Percentiles rank a stretch among this genome's conserved stretches.
phyloP scores from a whole-genome alignment of 208 protist species.

The Balamuthia mandrillaris region DNA sequence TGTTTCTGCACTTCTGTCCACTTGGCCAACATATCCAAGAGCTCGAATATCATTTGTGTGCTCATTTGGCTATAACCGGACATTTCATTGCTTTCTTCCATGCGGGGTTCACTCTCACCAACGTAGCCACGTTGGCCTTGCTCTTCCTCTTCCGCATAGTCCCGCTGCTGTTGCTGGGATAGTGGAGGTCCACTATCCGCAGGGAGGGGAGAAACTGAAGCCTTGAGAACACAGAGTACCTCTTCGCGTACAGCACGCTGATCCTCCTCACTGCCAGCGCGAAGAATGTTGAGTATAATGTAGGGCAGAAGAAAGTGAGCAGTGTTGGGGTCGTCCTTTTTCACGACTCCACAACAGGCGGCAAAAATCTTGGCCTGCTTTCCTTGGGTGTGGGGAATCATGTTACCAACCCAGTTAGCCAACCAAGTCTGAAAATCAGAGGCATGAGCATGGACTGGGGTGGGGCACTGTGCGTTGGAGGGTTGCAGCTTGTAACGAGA shows the following conservation, averaged over 20 bases:
- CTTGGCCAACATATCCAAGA: neutral
- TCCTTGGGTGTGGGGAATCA: slow-evolving; percentile 26
- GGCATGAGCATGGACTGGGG: neutral
- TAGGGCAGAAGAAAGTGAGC: slow-evolving; percentile 55
- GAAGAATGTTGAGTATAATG: slow-evolving; percentile 49
- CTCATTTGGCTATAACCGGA: slow-evolving; percentile 24
- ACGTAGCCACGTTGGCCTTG: no score
- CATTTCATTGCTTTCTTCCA: no score
- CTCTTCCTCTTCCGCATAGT: no score
- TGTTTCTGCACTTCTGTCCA: neutral
- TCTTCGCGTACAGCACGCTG: no score
- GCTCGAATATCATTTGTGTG: neutral
- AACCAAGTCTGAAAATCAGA: slow-evolving; percentile 54
- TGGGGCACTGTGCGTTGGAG: neutral
- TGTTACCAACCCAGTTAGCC: neutral
- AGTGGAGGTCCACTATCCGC: no score
- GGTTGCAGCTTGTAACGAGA: slow-evolving; percentile 24
- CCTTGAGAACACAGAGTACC: no score
- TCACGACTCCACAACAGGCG: slow-evolving; percentile 54
- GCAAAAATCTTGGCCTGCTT: slow-evolving; percentile 37
- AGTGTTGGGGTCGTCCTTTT: slow-evolving; percentile 55
- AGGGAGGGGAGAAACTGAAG: no score
- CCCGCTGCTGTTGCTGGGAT: no score
- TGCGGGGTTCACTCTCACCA: no score
- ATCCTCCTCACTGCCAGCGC: no score